Conservation (phyloP, 2,329 filamentous ascomycete species). For the Pleoardoris graminearum region DNA sequence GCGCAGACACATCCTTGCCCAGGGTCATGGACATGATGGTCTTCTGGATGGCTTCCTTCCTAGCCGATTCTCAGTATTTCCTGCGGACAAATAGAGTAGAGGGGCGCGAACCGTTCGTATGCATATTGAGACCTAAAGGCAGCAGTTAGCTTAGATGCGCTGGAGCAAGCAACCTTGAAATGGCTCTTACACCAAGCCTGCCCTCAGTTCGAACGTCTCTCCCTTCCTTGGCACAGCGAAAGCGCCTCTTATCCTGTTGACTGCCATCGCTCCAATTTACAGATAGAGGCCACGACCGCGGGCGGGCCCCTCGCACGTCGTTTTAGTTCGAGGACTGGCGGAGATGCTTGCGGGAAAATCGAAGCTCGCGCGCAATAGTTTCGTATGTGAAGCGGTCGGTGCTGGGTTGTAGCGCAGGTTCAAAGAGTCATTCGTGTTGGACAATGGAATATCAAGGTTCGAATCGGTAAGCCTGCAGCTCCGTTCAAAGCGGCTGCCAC, state of each 20-base stretch:
- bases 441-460: conserved; percentile 19
- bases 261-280: conserved; percentile 68
- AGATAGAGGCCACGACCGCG: conserved; percentile 34
- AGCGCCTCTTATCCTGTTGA: conserved; percentile 92
- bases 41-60: conserved; percentile 98
- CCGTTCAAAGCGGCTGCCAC: conserved; percentile 30
- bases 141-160: conserved; percentile 38
- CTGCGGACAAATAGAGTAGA: background rate
- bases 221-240: conserved; percentile 93
- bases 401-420: background rate
- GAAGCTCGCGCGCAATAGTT: conserved; percentile 13
- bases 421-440: conserved; percentile 2
- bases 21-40: conserved; percentile 99
- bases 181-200: conserved; percentile 72
- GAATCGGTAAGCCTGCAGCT: conserved; percentile 25
- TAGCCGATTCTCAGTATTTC: conserved; percentile 45
- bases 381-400: background rate
- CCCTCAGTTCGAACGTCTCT: conserved; percentile 96
- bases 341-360: conserved; percentile 5
- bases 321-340: conserved; percentile 4
- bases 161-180: conserved; percentile 7
- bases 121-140: conserved; percentile 86
- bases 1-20: conserved; percentile 94
- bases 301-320: conserved; percentile 41
- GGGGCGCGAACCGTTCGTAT: conserved; percentile 71